These are phyloP conservation scores for Arthrobotrys sphaeroides DNA, from an alignment of 2,329 filamentous ascomycete species.

Conservation along the genomic window DNA sequence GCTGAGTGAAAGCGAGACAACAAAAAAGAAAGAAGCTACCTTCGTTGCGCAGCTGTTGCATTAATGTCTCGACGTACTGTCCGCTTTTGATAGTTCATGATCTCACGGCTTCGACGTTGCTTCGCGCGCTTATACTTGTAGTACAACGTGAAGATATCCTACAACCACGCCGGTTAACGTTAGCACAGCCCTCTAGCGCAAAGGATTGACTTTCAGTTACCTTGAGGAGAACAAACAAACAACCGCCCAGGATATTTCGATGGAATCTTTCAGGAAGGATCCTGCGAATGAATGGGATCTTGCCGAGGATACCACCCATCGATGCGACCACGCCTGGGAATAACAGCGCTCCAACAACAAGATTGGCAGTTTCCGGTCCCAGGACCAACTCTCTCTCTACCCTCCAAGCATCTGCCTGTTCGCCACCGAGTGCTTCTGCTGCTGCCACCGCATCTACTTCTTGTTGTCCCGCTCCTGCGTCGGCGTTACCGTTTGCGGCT, in stretches of 20 bases:
- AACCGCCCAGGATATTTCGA: slow-evolving; percentile 85
- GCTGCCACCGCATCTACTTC: not conserved
- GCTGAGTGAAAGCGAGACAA: slow-evolving; percentile 58
- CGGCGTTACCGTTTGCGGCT: slow-evolving; percentile 56
- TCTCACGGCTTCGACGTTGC: slow-evolving; percentile 67
- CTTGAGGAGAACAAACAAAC: slow-evolving; percentile 85
- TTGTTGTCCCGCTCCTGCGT: slow-evolving; percentile 21
- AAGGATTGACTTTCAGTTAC: slow-evolving; percentile 58
- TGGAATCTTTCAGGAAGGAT: slow-evolving; percentile 88
- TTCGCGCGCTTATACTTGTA: slow-evolving; percentile 71
- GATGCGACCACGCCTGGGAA: slow-evolving; percentile 83
- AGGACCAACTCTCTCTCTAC: slow-evolving; percentile 55
- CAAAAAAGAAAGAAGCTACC: slow-evolving; percentile 57
- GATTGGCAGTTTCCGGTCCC: slow-evolving; percentile 67
- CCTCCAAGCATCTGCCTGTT: slow-evolving; percentile 43
- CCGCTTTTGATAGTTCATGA: slow-evolving; percentile 63
- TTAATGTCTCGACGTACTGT: slow-evolving; percentile 6
- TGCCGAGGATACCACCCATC: slow-evolving; percentile 75
- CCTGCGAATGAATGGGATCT: slow-evolving; percentile 67
- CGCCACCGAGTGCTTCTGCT: too few species aligned
- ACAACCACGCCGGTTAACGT: slow-evolving; percentile 21
- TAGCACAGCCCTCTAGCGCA: slow-evolving; percentile 11
- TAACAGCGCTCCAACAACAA: slow-evolving; percentile 74
- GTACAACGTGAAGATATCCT: slow-evolving; percentile 70
- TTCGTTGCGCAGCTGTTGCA: slow-evolving; percentile 22